Evolutionary conservation across 257 asterid genomes (phyloP).

Genomic region (Leonotis leonurus): DNA sequence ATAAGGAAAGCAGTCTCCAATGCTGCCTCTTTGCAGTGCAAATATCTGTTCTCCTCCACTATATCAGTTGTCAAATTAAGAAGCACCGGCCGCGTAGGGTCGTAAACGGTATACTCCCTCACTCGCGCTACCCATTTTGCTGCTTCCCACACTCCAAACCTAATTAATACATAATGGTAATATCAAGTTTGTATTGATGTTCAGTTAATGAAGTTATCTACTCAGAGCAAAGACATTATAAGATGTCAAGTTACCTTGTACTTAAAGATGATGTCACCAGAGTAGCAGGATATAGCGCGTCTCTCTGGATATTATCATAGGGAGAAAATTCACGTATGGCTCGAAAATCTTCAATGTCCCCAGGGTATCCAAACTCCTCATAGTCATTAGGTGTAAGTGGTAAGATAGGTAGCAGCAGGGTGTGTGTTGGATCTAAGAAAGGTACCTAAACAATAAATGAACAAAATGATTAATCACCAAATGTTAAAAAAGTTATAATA

Average conservation of each 20-base stretch:
- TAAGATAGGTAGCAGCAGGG: conserved; percentile 67
- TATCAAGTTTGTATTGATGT: neutral
- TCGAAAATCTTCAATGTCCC: conserved; percentile 68
- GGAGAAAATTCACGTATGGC: conserved; percentile 89
- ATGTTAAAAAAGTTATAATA: neutral
- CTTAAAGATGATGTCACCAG: conserved; percentile 64
- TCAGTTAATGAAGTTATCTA: neutral
- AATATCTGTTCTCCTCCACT: conserved; percentile 75
- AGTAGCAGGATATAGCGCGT: conserved; percentile 56
- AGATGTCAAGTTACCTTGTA: conserved; percentile 47
- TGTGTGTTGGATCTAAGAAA: conserved; percentile 78
- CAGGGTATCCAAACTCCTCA: conserved; percentile 96
- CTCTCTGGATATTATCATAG: conserved; percentile 71
- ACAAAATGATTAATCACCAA: conserved; percentile 25
- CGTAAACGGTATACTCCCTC: conserved; percentile 64
- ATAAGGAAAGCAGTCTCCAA: conserved; percentile 76
- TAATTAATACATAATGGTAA: conserved; percentile 5
- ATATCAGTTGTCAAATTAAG: conserved; percentile 73
- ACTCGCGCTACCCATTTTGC: conserved; percentile 87
- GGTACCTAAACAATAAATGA: conserved; percentile 49
- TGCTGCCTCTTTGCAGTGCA: conserved; percentile 84
- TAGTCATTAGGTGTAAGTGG: conserved; percentile 75
- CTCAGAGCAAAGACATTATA: neutral
- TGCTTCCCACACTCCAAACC: conserved; percentile 99
- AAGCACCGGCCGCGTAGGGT: conserved; percentile 66